Percentiles rank a stretch among this genome's conserved stretches.
Evolutionary conservation across 768 basidiomycete species (phyloP).

Genomic region (Termitomyces sp.): DNA sequence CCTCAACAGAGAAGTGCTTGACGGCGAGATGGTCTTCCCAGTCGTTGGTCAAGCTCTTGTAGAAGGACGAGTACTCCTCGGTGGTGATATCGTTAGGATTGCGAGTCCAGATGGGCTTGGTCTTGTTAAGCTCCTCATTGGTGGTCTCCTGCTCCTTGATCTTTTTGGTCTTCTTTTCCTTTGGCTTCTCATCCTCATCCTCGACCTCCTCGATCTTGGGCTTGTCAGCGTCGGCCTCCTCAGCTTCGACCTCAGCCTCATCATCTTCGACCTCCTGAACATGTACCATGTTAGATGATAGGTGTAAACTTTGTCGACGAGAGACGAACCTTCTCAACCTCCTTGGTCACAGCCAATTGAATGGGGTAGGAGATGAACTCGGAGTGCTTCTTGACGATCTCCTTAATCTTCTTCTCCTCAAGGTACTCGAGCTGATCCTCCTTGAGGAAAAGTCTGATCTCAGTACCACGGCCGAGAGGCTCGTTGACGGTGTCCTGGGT

Average conservation of each 20-base stretch:
- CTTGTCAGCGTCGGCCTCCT: slow-evolving; percentile 72
- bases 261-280: slow-evolving; percentile 83
- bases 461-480: slow-evolving; percentile 89
- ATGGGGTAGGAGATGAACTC: slow-evolving; percentile 99
- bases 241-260: slow-evolving; percentile 66
- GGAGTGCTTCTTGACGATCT: slow-evolving; percentile 99
- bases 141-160: slow-evolving; percentile 83
- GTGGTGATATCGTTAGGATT: slow-evolving; percentile 91
- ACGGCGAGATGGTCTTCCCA: slow-evolving; percentile 99
- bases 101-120: slow-evolving; percentile 99
- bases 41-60: slow-evolving; percentile 99
- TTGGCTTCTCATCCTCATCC: slow-evolving; percentile 78
- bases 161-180: slow-evolving; percentile 93
- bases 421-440: slow-evolving; percentile 99
- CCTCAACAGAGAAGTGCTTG: slow-evolving; percentile 99
- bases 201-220: slow-evolving; percentile 82
- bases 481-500: slow-evolving; percentile 89
- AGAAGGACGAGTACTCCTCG: slow-evolving; percentile 95
- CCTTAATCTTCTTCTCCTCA: slow-evolving; percentile 99
- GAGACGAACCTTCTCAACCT: slow-evolving; percentile 91
- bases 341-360: slow-evolving; percentile 97
- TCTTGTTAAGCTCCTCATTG: slow-evolving; percentile 99
- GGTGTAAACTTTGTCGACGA: background rate
- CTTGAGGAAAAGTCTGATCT: slow-evolving; percentile 91
- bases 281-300: slow-evolving; percentile 4